Evolutionary conservation across 2,329 filamentous ascomycete genomes (phyloP).

Genomic region (Verticillium klebahnii): DNA sequence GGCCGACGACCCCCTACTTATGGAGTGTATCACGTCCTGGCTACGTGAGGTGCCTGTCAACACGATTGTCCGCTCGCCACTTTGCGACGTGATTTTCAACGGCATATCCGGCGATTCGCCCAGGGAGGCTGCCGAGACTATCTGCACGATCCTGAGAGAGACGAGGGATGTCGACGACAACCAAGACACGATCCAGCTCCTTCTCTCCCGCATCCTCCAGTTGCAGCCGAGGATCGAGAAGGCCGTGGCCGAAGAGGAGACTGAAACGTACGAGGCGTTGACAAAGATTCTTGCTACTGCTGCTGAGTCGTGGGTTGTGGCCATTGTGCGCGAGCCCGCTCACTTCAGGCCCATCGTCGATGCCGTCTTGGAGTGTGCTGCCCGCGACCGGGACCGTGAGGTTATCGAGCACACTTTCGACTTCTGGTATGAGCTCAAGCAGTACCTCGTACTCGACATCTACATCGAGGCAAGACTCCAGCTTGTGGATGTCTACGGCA

Average conservation of each 20-base stretch:
- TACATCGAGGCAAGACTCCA: constrained; percentile 78
- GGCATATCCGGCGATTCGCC: constrained; percentile 72
- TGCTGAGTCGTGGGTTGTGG: constrained; percentile 88
- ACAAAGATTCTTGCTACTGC: constrained; percentile 90
- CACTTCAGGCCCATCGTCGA: constrained; percentile 86
- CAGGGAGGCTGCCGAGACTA: constrained; percentile 83
- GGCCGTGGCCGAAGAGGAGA: constrained; percentile 74
- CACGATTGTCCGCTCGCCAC: constrained; percentile 77
- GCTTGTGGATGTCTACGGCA: constrained; percentile 77
- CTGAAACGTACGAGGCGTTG: constrained; percentile 79
- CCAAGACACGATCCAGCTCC: constrained; percentile 70
- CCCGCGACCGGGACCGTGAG: constrained; percentile 81
- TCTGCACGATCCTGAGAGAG: constrained; percentile 88
- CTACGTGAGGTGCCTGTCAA: constrained; percentile 83
- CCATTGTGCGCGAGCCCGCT: constrained; percentile 77
- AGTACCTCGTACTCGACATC: constrained; percentile 85
- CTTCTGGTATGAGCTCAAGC: constrained; percentile 98
- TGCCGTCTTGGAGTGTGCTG: constrained; percentile 85
- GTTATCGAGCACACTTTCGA: constrained; percentile 90
- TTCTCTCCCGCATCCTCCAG: constrained; percentile 76
- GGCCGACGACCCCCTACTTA: constrained; percentile 79
- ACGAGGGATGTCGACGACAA: constrained; percentile 92
- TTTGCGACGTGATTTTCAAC: constrained; percentile 76
- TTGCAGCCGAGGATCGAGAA: constrained; percentile 72
- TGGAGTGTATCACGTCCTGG: constrained; percentile 97